phyloP scores from a whole-genome alignment of 2,329 filamentous ascomycete genomes.

The Ophiostoma quercus region DNA sequence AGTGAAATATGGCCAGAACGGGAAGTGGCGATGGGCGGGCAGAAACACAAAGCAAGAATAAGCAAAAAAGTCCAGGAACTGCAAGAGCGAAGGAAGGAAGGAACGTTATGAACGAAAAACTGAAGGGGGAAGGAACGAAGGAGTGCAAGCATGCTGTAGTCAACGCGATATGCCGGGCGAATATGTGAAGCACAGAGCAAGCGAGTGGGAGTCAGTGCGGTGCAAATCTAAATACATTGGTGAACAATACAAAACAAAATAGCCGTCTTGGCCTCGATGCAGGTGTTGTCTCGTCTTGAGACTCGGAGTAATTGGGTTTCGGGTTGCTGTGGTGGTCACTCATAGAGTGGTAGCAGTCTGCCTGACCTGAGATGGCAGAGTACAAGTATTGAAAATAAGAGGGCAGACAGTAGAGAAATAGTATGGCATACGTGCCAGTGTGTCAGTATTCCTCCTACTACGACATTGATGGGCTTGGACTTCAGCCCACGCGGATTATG shows the following conservation, averaged over 20 bases:
- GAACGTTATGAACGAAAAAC: background rate
- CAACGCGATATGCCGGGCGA: background rate
- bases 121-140: background rate
- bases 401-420: background rate
- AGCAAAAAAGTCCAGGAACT: background rate
- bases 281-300: constrained; percentile 5
- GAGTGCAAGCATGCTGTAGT: background rate
- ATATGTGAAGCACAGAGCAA: background rate
- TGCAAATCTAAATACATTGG: background rate
- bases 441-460: background rate
- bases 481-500: constrained; percentile 1
- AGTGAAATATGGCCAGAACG: background rate
- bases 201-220: background rate
- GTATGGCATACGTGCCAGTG: background rate
- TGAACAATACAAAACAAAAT: background rate
- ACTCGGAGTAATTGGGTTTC: background rate
- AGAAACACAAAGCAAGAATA: background rate
- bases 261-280: background rate
- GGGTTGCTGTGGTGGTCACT: background rate
- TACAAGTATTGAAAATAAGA: background rate
- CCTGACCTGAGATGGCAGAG: background rate
- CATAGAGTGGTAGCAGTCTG: background rate
- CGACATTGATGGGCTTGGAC: background rate
- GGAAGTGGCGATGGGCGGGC: background rate
- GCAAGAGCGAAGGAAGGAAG: too few species aligned